Evolutionary conservation across 257 asterid species (phyloP).

Genomic region (Penstemon eatonii): DNA sequence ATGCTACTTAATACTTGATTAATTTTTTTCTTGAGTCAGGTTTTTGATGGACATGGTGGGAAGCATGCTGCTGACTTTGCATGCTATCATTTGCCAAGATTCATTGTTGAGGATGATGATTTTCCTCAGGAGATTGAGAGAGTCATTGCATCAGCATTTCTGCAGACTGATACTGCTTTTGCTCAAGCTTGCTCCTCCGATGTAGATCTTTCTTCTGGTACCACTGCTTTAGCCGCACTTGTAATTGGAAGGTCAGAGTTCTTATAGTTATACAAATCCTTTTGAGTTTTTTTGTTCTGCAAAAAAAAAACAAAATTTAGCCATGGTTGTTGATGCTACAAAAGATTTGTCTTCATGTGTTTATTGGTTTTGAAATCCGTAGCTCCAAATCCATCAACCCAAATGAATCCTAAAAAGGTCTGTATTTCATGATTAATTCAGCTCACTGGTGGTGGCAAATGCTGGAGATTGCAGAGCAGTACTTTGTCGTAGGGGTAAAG

Average conservation of each 20-base stretch:
- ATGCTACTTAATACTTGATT: not conserved
- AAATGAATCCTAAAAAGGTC: no score
- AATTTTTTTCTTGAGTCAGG: constrained; percentile 39
- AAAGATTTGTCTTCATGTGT: no score
- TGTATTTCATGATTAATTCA: constrained; percentile 25
- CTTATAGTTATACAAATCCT: not conserved
- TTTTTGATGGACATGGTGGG: constrained; percentile 99
- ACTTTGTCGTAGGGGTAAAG: constrained; percentile 89
- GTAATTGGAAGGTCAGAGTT: constrained; percentile 72
- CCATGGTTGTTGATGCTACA: no score
- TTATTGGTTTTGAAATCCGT: no score
- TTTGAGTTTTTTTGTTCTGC: not conserved
- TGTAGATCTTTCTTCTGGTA: constrained; percentile 92
- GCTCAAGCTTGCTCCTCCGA: constrained; percentile 84
- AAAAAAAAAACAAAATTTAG: no score
- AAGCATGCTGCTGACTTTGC: constrained; percentile 97
- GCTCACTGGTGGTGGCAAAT: constrained; percentile 92
- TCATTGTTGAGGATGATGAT: constrained; percentile 65
- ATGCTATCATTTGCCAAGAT: constrained; percentile 77
- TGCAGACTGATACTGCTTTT: constrained; percentile 84
- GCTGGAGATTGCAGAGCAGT: constrained; percentile 98
- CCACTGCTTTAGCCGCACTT: constrained; percentile 94
- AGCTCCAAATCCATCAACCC: no score
- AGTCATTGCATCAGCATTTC: constrained; percentile 73
- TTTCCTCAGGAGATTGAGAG: constrained; percentile 77